Percentiles rank a stretch among this genome's conserved stretches.
Evolutionary conservation across 2,329 filamentous ascomycete genomes (phyloP).

Genomic region (Ophiostoma montium): DNA sequence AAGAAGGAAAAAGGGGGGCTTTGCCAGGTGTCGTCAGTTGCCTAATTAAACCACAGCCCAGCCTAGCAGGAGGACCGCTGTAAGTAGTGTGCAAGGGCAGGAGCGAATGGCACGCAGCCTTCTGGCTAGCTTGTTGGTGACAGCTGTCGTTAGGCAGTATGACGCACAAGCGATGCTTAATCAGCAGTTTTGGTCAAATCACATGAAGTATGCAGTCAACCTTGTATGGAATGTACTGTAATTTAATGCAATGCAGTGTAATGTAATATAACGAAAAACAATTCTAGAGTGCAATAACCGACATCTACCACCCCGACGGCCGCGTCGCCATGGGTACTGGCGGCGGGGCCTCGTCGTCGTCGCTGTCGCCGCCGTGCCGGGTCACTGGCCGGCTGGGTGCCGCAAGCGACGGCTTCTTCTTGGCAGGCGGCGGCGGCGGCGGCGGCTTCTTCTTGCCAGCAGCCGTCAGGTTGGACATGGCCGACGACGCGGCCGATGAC

Average conservation of each 20-base stretch:
- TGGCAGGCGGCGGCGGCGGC: conserved; percentile 34
- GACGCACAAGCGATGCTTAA: too few species aligned
- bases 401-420: conserved; percentile 34
- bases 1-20: conserved; percentile 4
- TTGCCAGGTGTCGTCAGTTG: conserved; percentile 7
- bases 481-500: conserved; percentile 1
- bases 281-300: background rate
- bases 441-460: conserved; percentile 39
- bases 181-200: too few species aligned
- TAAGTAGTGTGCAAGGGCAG: background rate
- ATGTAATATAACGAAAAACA: too few species aligned
- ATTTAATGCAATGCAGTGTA: too few species aligned
- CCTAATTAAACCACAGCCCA: background rate
- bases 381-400: background rate
- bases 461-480: conserved; percentile 10
- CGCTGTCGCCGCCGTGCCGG: conserved; percentile 17
- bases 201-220: too few species aligned
- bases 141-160: too few species aligned
- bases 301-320: conserved; percentile 21
- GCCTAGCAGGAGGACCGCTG: background rate
- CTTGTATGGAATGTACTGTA: too few species aligned
- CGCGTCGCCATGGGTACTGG: conserved; percentile 38
- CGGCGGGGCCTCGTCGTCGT: conserved; percentile 28
- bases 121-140: too few species aligned
- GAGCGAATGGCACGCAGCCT: background rate